Evolutionary conservation across 495 filamentous ascomycete species (phyloP).

Genomic region (Chaetomium tenue): DNA sequence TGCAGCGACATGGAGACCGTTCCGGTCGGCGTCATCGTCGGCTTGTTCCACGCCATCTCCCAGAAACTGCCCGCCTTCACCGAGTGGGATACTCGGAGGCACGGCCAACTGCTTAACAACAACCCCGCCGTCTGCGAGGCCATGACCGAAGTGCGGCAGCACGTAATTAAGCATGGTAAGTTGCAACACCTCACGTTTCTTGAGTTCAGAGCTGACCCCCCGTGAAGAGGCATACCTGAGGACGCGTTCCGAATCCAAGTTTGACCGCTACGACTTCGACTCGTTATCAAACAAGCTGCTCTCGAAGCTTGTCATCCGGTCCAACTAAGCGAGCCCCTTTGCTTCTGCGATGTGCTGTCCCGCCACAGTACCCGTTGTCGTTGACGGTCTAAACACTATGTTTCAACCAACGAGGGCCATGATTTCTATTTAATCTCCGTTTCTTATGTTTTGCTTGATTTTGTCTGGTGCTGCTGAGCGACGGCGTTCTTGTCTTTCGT

Average conservation of each 20-base stretch:
- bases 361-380: slow-evolving; percentile 25
- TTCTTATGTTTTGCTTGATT: slow-evolving; percentile 8
- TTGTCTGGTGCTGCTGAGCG: slow-evolving; percentile 24
- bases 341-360: slow-evolving; percentile 23
- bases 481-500: slow-evolving; percentile 24
- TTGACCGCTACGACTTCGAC: slow-evolving; percentile 87
- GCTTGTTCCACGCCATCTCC: slow-evolving; percentile 91
- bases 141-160: slow-evolving; percentile 86
- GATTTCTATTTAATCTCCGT: slow-evolving; percentile 25
- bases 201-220: slow-evolving; percentile 19
- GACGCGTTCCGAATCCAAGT: slow-evolving; percentile 61
- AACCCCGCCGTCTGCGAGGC: slow-evolving; percentile 88
- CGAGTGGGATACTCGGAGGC: slow-evolving; percentile 87
- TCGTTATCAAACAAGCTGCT: slow-evolving; percentile 92
- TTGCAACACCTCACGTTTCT: slow-evolving; percentile 4
- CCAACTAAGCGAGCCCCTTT: slow-evolving; percentile 57
- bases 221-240: slow-evolving; percentile 54
- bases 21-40: slow-evolving; percentile 90
- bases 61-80: slow-evolving; percentile 86
- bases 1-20: slow-evolving; percentile 92
- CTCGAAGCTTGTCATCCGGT: slow-evolving; percentile 88
- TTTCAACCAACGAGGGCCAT: slow-evolving; percentile 8
- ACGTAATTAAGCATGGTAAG: slow-evolving; percentile 87
- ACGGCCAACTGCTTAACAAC: slow-evolving; percentile 81
- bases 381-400: slow-evolving; percentile 6